Conservation (phyloP, 228 moss, liverwort and hornwort species). For the Sphagnum fallax region DNA sequence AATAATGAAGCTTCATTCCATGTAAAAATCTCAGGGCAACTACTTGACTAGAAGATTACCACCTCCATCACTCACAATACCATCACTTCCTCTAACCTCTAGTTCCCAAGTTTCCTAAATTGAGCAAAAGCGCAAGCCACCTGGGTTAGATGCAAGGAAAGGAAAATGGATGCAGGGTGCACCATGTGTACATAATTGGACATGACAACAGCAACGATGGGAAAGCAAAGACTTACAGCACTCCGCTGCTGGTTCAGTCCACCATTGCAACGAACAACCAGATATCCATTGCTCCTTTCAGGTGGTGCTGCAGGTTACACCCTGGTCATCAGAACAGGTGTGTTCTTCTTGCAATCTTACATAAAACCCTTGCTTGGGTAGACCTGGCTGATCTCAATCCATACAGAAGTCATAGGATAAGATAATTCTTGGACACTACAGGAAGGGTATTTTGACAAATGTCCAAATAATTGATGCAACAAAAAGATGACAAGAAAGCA, state of each 20-base stretch:
- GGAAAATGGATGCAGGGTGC: not conserved
- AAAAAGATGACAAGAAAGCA: no score
- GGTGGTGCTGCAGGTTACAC: slow-evolving; percentile 52
- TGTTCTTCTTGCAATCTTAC: not conserved
- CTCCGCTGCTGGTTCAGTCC: slow-evolving; percentile 82
- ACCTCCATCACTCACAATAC: no score
- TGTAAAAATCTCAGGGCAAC: no score
- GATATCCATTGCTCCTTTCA: slow-evolving; percentile 64
- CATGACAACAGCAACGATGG: no score
- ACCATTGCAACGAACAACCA: slow-evolving; percentile 82
- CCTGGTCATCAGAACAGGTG: not conserved
- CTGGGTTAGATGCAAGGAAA: not conserved
- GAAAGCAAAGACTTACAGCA: slow-evolving; percentile 42
- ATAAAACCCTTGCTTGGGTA: not conserved
- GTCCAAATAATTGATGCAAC: not conserved
- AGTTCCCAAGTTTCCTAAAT: no score
- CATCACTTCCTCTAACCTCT: no score
- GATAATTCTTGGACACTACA: not conserved
- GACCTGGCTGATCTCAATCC: not conserved
- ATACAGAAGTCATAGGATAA: not conserved
- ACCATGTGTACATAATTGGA: no score
- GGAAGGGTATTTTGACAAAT: not conserved
- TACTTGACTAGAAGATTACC: no score
- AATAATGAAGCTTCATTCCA: no score
- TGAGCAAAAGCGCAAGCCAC: no score